A percentile compares a stretch with the other conserved stretches of the same genome.
Conservation (phyloP, 106 monocot genomes). For the Dendrobium officinale region DNA sequence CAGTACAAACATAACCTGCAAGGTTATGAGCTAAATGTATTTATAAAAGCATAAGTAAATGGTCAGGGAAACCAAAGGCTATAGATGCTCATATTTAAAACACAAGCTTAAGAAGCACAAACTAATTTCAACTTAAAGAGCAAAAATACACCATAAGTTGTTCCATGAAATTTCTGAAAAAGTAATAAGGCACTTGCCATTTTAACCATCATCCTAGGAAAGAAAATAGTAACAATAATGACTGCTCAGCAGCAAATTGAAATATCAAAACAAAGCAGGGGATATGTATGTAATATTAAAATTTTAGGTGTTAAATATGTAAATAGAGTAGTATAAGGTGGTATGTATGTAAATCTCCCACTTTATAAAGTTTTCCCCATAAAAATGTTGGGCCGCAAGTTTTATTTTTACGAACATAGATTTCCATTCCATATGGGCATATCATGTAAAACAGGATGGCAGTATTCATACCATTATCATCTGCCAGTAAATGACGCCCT, state of each 20-base stretch:
- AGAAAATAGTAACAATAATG: background rate
- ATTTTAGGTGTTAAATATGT: no score
- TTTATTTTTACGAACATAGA: background rate
- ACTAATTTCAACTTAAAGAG: background rate
- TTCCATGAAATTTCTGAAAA: background rate
- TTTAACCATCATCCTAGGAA: background rate
- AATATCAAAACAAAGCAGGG: background rate
- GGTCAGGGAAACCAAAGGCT: background rate
- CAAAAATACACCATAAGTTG: background rate
- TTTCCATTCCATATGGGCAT: background rate
- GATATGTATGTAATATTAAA: no score
- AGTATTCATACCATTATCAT: conserved; percentile 56
- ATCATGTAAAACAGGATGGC: background rate
- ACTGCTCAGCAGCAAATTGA: background rate
- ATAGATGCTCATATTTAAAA: background rate
- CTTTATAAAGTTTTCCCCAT: background rate
- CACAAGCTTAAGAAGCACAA: background rate
- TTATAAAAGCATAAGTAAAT: background rate
- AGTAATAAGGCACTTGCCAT: background rate
- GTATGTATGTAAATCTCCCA: no score
- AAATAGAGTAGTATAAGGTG: no score
- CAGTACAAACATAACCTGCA: conserved; percentile 79
- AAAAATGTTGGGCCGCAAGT: background rate
- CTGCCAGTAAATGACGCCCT: conserved; percentile 67
- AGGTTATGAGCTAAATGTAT: conserved; percentile 1